phyloP scores from a whole-genome alignment of 225 moss, liverwort and hornwort genomes.

The Bryum argenteum region DNA sequence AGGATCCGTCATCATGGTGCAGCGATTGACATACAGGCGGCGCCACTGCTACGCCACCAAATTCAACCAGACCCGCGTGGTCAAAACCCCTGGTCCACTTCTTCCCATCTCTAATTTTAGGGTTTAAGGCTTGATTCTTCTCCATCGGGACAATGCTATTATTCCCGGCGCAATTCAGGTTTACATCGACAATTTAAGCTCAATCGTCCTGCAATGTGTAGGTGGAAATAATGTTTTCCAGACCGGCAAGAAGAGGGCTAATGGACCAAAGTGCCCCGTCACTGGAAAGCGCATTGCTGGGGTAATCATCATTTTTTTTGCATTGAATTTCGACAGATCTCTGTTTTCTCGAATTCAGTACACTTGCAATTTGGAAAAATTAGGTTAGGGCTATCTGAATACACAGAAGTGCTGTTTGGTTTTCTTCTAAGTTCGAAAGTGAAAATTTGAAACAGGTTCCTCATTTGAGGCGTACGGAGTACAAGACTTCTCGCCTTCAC shows the following conservation, averaged over 20 bases:
- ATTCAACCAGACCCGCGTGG: constrained; percentile 14
- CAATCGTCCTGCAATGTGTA: not conserved
- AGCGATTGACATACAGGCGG: not conserved
- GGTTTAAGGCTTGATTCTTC: not conserved
- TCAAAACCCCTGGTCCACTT: not conserved
- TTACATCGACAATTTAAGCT: too few species aligned
- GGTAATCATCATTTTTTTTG: constrained; percentile 16
- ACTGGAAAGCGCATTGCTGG: constrained; percentile 59
- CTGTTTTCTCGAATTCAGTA: too few species aligned
- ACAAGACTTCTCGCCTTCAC: constrained; percentile 58
- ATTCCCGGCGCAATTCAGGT: too few species aligned
- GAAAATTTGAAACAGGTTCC: not conserved
- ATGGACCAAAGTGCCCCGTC: constrained; percentile 51
- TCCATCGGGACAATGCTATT: too few species aligned
- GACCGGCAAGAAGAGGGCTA: constrained; percentile 12
- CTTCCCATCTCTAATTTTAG: not conserved
- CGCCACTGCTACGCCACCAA: constrained; percentile 15
- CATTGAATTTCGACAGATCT: too few species aligned
- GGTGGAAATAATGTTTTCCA: constrained; percentile 53
- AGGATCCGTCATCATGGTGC: not conserved
- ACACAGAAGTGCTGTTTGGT: too few species aligned
- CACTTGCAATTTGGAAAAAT: too few species aligned
- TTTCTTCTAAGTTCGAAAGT: too few species aligned
- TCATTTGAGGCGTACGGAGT: constrained; percentile 53
- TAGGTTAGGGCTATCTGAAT: too few species aligned